Evolutionary conservation across 2,329 filamentous ascomycete species (phyloP).

Genomic region (Sporothrix brunneoviolacea): DNA sequence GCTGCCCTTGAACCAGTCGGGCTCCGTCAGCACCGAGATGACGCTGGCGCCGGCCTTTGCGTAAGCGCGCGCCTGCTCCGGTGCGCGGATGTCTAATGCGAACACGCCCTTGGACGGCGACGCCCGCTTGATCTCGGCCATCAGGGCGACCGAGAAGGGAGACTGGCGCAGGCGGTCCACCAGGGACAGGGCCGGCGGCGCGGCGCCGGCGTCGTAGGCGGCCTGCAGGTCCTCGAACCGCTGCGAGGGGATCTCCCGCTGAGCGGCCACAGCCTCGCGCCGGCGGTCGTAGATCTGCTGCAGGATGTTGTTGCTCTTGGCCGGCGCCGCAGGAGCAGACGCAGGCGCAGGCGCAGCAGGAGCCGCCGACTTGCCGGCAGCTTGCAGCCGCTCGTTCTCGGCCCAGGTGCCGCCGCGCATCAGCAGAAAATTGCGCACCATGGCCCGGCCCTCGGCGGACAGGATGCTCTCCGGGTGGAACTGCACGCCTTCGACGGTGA

Average conservation of each 20-base stretch:
- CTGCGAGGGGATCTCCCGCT: slow-evolving; percentile 81
- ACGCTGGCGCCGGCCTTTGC: slow-evolving; percentile 91
- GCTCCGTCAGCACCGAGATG: slow-evolving; percentile 97
- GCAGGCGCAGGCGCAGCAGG: slow-evolving; percentile 20
- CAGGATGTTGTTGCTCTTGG: slow-evolving; percentile 68
- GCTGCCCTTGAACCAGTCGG: slow-evolving; percentile 98
- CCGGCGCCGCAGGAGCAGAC: slow-evolving; percentile 34
- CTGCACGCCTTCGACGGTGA: slow-evolving; percentile 89
- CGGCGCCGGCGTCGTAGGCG: slow-evolving; percentile 74
- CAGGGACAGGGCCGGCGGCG: slow-evolving; percentile 78
- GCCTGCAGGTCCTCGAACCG: slow-evolving; percentile 77
- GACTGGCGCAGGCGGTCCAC: slow-evolving; percentile 72
- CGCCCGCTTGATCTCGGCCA: slow-evolving; percentile 95
- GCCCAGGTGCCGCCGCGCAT: slow-evolving; percentile 89
- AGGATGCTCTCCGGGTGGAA: slow-evolving; percentile 98
- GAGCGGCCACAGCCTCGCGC: slow-evolving; percentile 65
- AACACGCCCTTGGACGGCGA: slow-evolving; percentile 97
- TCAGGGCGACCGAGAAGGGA: slow-evolving; percentile 80
- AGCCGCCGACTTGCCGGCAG: slow-evolving; percentile 24
- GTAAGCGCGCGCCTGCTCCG: slow-evolving; percentile 84
- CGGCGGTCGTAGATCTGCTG: slow-evolving; percentile 85
- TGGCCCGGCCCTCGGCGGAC: slow-evolving; percentile 76
- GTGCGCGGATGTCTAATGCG: slow-evolving; percentile 77
- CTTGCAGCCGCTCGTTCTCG: slow-evolving; percentile 60
- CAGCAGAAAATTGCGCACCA: slow-evolving; percentile 87